Conservation (phyloP, 2,329 filamentous ascomycete species). For the Pseudopithomyces chartarum region DNA sequence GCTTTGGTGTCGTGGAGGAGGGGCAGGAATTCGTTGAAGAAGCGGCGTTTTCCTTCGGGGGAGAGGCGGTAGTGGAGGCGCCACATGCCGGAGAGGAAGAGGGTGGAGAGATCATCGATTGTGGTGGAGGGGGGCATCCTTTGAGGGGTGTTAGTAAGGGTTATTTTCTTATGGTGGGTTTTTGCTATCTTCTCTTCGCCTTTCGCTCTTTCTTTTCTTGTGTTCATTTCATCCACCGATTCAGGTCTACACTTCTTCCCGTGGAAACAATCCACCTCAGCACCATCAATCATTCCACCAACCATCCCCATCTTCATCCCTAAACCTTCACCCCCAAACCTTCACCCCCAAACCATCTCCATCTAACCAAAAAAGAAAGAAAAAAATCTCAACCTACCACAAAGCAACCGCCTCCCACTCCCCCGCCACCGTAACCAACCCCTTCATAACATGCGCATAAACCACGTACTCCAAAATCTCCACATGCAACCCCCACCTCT, state of each 20-base stretch:
- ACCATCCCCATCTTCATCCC: too few species aligned
- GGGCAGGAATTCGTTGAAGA: conserved; percentile 78
- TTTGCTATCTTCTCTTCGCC: too few species aligned
- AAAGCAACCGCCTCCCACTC: conserved; percentile 79
- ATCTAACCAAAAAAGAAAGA: not conserved
- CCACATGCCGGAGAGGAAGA: conserved; percentile 78
- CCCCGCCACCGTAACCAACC: conserved; percentile 75
- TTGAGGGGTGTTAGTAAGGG: too few species aligned
- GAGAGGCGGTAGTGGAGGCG: conserved; percentile 76
- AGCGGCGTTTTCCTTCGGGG: conserved; percentile 71
- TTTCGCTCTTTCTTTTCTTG: too few species aligned
- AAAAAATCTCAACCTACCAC: conserved; percentile 63
- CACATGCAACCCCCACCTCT: conserved; percentile 77
- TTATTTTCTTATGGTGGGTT: too few species aligned
- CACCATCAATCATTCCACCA: too few species aligned
- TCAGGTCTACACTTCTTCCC: too few species aligned
- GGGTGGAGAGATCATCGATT: conserved; percentile 74
- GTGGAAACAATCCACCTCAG: too few species aligned
- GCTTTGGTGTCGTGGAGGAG: conserved; percentile 74
- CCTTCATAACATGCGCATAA: conserved; percentile 75
- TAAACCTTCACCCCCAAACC: too few species aligned
- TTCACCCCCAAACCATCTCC: too few species aligned
- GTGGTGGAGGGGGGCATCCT: conserved; percentile 78
- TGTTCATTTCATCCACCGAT: too few species aligned
- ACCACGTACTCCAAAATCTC: conserved; percentile 78